Base-by-base conservation (phyloP, 768 basidiomycete species). In the Pholiota microspora region DNA sequence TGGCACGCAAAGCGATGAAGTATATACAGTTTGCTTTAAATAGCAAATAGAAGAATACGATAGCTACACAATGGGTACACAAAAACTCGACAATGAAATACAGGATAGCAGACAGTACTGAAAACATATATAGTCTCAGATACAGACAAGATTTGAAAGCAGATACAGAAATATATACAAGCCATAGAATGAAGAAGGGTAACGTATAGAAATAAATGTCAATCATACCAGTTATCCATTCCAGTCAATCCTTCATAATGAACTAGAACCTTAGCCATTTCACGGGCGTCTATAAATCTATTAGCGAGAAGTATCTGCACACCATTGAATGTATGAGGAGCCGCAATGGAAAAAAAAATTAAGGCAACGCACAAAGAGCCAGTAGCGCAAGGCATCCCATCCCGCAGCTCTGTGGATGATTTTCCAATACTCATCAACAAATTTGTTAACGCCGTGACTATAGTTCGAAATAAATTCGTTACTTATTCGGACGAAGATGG, bases 321-420 rank as follows among this genome's bases (percentile, higher is more conserved):
- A 12, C 13, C 23, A 15, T 54, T 12, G 13, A 31, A 36, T 18
- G 35, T 36, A 36, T 31, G n/a, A n/a, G n/a, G n/a, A n/a, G n/a
- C n/a, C 45, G 42, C 48, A 48, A 46, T 36, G 50, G 42, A 1
- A 24, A 24, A n/a, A 31, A 27, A 31, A 45, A 10, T 15, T 8
- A 23, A 29, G 1, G n/a, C n/a, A n/a, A 29, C 24, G 57, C 24
- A 45, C 53, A 51, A 10, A n/a, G 15, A 29, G 67, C 75, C 79
- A 87, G 32, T 77, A 75, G 38, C 86, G 71, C 56, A 89, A 62
- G 0, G 85, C 84, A 29, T 76, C 70, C 76, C 84, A 78, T 1
- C 88, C 88, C 27, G 88, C 88, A 8, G 86, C 87, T 35, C 71
- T 70, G 57, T 85, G 82, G 18, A 91, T 89, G 71, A 84, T 77